Base-by-base conservation (phyloP, 257 asterid species). In the Gardenia jasminoides region DNA sequence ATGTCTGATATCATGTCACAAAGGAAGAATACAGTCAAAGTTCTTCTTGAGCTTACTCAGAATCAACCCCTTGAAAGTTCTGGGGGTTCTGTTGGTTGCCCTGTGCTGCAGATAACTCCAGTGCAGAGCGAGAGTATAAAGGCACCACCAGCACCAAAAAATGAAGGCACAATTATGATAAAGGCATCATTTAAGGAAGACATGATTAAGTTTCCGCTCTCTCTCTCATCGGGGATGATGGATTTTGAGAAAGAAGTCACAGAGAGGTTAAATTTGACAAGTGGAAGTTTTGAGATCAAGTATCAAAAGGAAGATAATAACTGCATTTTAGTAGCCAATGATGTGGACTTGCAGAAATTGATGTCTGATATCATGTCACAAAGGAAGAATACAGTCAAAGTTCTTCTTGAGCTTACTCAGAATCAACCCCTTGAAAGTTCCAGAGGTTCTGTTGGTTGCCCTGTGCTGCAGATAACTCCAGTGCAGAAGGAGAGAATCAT, bases 191-290 rank as follows among this genome's bases (percentile, higher is more conserved):
- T 79, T 58, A 10, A 70, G 39, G 81, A 19, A 9, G 77, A 76
- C 62, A 83, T 77, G 15, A 76, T 83, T 22, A 83, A 76, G 70
- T 80, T 83, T 36, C 48, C 54, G 36, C 79, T 80, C 36, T 54
- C 82, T 31, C 74, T 50, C 71, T 76, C 75, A 67, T 48, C 79
- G 52, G 30, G 56, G 33, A 76, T 48, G 58, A 39, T 39, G 31
- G 66, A 80, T 30, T 59, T 82, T 11, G 59, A 76, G 31, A 46
- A 41, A 66, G 82, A 80, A 80, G 81, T 80, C 46, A 79, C 50
- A 50, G 73, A 72, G 78, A 68, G 84, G 70, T 47, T 83, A 52
- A 83, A 83, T 20, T 43, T 83, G 43, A 15, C 48, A 2, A 43
- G 30, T 66, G 74, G 13, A 3, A 58, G 66, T 39, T 76, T 72